Percentiles rank a stretch among this genome's conserved stretches.
Conservation (phyloP, 441 rosid species). For the Erodium texanum region DNA sequence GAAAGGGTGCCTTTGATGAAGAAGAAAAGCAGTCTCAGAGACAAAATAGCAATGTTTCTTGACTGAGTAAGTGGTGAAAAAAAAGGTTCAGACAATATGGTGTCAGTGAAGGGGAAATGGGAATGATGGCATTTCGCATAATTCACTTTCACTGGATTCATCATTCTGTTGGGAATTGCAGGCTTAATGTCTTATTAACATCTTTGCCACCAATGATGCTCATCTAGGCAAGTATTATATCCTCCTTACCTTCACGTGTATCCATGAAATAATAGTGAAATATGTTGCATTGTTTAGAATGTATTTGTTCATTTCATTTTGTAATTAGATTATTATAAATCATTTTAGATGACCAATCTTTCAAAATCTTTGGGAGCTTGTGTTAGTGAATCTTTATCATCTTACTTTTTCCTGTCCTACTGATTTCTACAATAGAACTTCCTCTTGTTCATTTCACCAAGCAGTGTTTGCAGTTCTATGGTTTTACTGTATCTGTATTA, state of each 20-base stretch:
- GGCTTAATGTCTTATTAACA: not conserved
- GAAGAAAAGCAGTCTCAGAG: constrained; percentile 42
- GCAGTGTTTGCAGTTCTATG: too few relatives aligned
- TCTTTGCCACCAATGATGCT: not conserved
- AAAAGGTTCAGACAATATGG: not conserved
- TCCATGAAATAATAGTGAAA: not conserved
- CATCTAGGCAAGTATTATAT: not conserved
- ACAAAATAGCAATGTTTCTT: constrained; percentile 37
- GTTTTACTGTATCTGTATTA: too few relatives aligned
- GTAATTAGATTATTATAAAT: not conserved
- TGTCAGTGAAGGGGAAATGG: not conserved
- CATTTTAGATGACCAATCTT: not conserved
- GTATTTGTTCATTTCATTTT: not conserved
- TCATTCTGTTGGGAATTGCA: not conserved
- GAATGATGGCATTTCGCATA: not conserved
- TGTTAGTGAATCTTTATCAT: not conserved
- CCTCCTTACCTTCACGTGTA: not conserved
- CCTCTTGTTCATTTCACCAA: too few relatives aligned
- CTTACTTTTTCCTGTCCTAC: not conserved
- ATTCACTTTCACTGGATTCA: not conserved
- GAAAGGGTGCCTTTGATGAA: constrained; percentile 22
- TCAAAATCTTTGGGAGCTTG: not conserved
- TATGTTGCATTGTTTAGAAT: not conserved
- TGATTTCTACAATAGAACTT: too few relatives aligned
- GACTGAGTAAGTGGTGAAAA: constrained; percentile 18